Conservation (phyloP, 108 stramenopile species). For the Nitzschia sp. region DNA sequence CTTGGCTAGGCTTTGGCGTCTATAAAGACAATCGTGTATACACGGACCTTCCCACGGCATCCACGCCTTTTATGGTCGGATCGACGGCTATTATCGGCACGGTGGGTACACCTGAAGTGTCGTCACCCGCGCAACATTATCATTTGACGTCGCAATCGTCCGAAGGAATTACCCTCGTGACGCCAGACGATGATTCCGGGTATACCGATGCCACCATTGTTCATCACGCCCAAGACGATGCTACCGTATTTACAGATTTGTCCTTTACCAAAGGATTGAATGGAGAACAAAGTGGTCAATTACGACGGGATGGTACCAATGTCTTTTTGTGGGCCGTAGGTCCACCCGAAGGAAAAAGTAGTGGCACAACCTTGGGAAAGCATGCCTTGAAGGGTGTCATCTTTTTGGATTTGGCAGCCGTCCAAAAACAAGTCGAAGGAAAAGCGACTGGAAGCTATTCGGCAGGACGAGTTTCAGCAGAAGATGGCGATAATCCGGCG, state of each 20-base stretch:
- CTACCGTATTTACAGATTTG: conserved; percentile 16
- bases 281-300: neutral
- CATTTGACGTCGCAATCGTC: conserved; percentile 17
- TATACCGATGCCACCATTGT: conserved; percentile 12
- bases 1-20: conserved; percentile 30
- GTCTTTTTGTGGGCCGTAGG: conserved; percentile 33
- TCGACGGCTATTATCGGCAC: conserved; percentile 32
- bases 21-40: conserved; percentile 17
- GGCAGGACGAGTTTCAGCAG: neutral
- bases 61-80: conserved; percentile 18
- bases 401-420: conserved; percentile 20
- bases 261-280: conserved; percentile 27
- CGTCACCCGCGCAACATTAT: conserved; percentile 12
- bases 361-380: conserved; percentile 1
- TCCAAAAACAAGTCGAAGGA: neutral
- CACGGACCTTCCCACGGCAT: conserved; percentile 6
- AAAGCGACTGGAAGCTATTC: neutral
- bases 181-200: conserved; percentile 14
- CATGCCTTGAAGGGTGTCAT: conserved; percentile 25
- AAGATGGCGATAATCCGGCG: conserved; percentile 4
- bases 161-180: conserved; percentile 3
- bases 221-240: conserved; percentile 29
- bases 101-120: conserved; percentile 3
- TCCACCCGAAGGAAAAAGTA: conserved; percentile 11
- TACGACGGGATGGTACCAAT: conserved; percentile 26